Evolutionary conservation across 257 asterid species (phyloP).

Genomic region (Lavandula angustifolia): DNA sequence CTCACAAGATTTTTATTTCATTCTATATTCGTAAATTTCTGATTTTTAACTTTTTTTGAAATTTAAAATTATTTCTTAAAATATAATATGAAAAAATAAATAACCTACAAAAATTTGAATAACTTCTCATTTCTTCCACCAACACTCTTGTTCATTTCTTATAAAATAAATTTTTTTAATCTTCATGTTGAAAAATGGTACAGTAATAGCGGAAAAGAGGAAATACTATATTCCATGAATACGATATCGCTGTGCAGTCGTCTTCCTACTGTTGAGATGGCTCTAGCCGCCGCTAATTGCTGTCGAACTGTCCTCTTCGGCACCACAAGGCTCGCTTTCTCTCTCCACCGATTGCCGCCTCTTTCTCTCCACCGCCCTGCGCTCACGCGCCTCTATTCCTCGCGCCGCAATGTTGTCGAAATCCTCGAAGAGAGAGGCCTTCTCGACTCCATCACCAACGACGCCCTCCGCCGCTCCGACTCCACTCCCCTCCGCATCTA

Average conservation of each 20-base stretch:
- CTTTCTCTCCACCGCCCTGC: constrained; percentile 27
- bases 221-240: too few species aligned
- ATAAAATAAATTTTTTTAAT: too few species aligned
- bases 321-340: constrained; percentile 22
- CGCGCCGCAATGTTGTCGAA: constrained; percentile 57
- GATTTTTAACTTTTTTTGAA: too few species aligned
- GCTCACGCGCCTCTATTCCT: constrained; percentile 35
- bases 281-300: constrained; percentile 34
- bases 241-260: neutral
- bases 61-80: too few species aligned
- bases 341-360: constrained; percentile 22
- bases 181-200: too few species aligned
- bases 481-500: constrained; percentile 58
- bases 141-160: too few species aligned
- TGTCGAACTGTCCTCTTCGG: constrained; percentile 35
- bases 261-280: constrained; percentile 31
- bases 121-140: too few species aligned
- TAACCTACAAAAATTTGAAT: too few species aligned
- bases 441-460: constrained; percentile 69
- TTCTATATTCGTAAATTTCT: too few species aligned
- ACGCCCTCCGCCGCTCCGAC: constrained; percentile 45
- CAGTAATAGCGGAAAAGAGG: too few species aligned
- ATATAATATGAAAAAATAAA: too few species aligned
- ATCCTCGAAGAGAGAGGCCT: constrained; percentile 77
- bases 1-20: too few species aligned